Conservation (phyloP, 2,329 filamentous ascomycete genomes). For the Trichoderma oligosporum region DNA sequence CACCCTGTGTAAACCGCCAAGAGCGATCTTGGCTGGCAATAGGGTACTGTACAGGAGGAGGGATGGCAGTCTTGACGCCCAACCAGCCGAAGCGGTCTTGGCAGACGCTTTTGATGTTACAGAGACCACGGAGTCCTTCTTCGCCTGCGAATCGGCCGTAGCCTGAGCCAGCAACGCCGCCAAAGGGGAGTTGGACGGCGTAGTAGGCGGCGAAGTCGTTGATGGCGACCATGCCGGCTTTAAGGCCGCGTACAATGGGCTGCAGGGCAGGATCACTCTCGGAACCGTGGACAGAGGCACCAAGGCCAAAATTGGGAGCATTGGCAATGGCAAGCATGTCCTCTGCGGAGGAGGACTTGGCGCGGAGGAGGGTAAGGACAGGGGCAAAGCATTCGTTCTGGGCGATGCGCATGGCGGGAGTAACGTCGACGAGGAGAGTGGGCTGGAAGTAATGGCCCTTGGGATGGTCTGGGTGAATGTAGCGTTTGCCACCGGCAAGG, state of each 20-base stretch:
- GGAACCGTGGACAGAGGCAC: conserved; percentile 80
- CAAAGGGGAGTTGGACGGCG: conserved; percentile 90
- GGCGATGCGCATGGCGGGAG: conserved; percentile 78
- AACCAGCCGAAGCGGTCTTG: conserved; percentile 64
- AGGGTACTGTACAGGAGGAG: conserved; percentile 76
- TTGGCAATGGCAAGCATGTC: conserved; percentile 78
- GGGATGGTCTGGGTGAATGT: conserved; percentile 67
- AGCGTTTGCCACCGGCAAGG: conserved; percentile 71
- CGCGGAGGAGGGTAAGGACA: conserved; percentile 79
- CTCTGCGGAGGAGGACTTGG: conserved; percentile 53
- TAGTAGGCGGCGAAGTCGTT: conserved; percentile 97
- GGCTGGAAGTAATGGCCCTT: conserved; percentile 88
- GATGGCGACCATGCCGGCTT: conserved; percentile 85
- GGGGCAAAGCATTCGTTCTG: conserved; percentile 91
- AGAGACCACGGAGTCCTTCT: conserved; percentile 79
- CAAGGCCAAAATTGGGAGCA: conserved; percentile 78
- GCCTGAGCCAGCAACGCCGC: conserved; percentile 81
- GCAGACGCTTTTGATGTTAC: conserved; percentile 84
- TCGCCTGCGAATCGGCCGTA: conserved; percentile 91
- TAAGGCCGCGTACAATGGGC: conserved; percentile 63
- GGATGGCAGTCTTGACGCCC: conserved; percentile 72
- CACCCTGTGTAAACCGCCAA: conserved; percentile 61
- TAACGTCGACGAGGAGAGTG: conserved; percentile 88
- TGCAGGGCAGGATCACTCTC: conserved; percentile 57
- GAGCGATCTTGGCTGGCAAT: conserved; percentile 60